Percentiles rank a stretch among this genome's conserved stretches.
Conservation (phyloP, 352 stramenopile genomes). For the Thalassiosira livingstoniorum region DNA sequence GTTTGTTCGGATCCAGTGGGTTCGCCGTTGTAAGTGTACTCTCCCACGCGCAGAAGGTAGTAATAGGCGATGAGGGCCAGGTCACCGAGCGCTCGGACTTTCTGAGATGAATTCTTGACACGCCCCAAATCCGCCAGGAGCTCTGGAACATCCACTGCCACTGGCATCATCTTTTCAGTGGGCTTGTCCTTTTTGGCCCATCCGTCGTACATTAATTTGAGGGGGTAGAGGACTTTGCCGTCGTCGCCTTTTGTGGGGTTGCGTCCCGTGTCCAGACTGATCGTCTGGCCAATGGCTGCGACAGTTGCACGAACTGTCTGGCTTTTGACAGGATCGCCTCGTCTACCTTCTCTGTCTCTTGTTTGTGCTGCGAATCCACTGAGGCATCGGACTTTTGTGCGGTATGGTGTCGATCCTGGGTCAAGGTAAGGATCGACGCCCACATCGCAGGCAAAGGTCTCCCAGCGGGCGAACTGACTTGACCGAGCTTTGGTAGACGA, state of each 20-base stretch:
- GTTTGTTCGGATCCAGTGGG: constrained; percentile 13
- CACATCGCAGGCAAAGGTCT: constrained; percentile 14
- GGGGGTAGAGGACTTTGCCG: background rate
- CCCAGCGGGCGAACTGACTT: constrained; percentile 14
- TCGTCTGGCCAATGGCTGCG: constrained; percentile 12
- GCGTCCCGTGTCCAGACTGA: background rate
- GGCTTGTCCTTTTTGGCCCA: constrained; percentile 13
- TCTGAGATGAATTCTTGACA: background rate
- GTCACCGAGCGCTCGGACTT: background rate
- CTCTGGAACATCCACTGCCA: constrained; percentile 22
- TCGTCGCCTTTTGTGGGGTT: background rate
- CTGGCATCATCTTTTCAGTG: constrained; percentile 2
- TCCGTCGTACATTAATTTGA: constrained; percentile 5
- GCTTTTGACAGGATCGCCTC: background rate
- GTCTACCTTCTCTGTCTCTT: background rate
- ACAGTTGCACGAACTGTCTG: background rate
- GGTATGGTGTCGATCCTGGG: background rate
- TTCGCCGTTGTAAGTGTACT: constrained; percentile 24
- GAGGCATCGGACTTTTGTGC: background rate
- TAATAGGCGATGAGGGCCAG: constrained; percentile 32
- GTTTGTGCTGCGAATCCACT: constrained; percentile 3
- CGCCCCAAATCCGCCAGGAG: background rate
- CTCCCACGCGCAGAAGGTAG: constrained; percentile 31
- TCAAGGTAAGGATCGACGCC: constrained; percentile 20
- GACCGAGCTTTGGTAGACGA: constrained; percentile 26